Base-by-base conservation (phyloP, 768 basidiomycete species). In the Lentinula sp. region DNA sequence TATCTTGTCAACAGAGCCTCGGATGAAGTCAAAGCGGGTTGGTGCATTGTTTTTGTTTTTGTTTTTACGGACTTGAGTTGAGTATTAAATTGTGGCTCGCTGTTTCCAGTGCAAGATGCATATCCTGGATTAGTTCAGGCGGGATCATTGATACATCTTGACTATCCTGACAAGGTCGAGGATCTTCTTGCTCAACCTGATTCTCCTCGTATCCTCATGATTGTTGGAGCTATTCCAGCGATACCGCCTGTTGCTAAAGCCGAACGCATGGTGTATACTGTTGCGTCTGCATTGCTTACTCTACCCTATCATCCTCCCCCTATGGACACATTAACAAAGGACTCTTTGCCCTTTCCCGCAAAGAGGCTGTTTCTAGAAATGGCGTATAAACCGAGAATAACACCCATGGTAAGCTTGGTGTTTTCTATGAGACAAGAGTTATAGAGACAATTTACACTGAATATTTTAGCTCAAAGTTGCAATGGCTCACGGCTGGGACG, bases 181-280 rank as follows among this genome's bases (percentile, higher is more conserved):
- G 48, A 32, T 7, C 63, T 70, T 50, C 64, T 76, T 11, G 72
- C 64, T 18, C 65, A 63, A 21, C 60, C 61, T 16, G 65, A 63
- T 5, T 68, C 68, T 35, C 64, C 67, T 6, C 59, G 52, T 6
- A 62, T 75, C 31, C 58, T 75, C 2, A 73, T 75, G 69, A 63
- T 66, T 2, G 75, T 76, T 0, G 74, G 75, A 9, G 73, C 74
- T 18, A 75, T 76, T 48, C 75, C 69, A 52, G 68, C 73, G 16
- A 70, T 69, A 54, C 57, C 69, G 0, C 74, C 73, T 0, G 54
- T 62, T 11, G 74, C 74, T 6, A 34, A 57, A 18, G 67, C 67
- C 11, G 74, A 74, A 62, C 65, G 73, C 16, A 68, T 68, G 64
- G 74, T 75, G 0, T 74, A 75, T 55, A 71, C 73, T 3, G 73